Base-by-base conservation (phyloP, 441 rosid species). In the Viola pubescens region DNA sequence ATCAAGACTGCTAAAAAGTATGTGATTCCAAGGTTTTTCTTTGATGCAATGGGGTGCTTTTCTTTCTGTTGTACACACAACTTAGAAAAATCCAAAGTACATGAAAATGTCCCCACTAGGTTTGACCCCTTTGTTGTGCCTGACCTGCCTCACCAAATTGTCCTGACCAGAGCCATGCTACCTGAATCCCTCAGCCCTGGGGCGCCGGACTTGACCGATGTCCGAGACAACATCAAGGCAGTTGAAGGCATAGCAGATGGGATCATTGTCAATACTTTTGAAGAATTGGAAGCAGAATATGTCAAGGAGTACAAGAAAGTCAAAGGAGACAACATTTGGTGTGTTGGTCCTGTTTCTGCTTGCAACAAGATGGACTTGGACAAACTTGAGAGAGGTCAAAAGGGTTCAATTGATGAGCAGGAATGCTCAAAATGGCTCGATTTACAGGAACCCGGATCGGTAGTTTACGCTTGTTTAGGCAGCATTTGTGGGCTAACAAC, bases 101-200 rank as follows among this genome's bases (percentile, higher is more conserved):
- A 54, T 8, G 42, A 58, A 40, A 65, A 45, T 8, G 39, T 40
- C 5, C 72, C 73, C 10, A 16, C 19, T 16, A 63, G 68, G 61
- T 45, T 70, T 0, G 78, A 81, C 63, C 39, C 66, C 44, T 85
- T 82, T 68, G 7, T 65, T 10, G 56, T 85, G 16, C 89, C 92
- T 2, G 73, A 68, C 45, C 66, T 83, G 63, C 80, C 84, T 47
- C 70, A 81, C 43, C 61, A 3, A 60, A 70, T 57, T 38, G 78
- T 81, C 63, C 64, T 85, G 48, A 79, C 75, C 9, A 68, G 62
- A 69, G 39, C 66, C 9, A 77, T 79, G 62, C 11, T 79, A 9
- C 75, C 81, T 0, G 68, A 69, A 57, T 4, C 4, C 38, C 7
- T 64, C 13, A 45, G 19, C 42, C 63, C 51, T 13, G 51, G 57